Base-by-base conservation (phyloP, 106 monocot species). In the Dactylorhiza incarnata region DNA sequence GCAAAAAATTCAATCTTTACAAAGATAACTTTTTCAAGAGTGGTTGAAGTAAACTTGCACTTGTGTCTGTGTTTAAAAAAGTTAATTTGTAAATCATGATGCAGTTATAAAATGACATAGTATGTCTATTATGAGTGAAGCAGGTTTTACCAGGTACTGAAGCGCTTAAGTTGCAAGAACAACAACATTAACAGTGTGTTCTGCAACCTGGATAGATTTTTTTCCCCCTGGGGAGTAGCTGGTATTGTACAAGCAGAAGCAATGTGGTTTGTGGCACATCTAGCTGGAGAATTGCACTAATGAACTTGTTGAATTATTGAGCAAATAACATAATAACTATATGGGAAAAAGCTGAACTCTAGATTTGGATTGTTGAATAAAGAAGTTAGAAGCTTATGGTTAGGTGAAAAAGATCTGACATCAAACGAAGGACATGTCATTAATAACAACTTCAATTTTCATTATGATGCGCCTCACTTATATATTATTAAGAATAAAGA, bases 401-500 rank as follows among this genome's bases (percentile, higher is more conserved):
- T 62, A 23, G 61, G 61, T 65, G 25, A 25, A 20, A 59, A 22
- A 20, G 0, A 6, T 12, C 22, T 9, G 22, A 59, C 58, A 59
- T 59, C 58, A 20, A 29, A 65, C 4, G 3, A 59, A 65, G 29
- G 29, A 26, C 26, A 65, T 65, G 65, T 5, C 65, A 12, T 11
- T 65, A 37, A 65, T 65, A 65, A 65, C 12, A 65, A 26, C 29
- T 65, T 65, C 9, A 24, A 65, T 65, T 24, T 26, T 13, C 0
- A n/a, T 29, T 65, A 65, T 65, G 29, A 4, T 10, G 29, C 14
- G 3, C 13, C 65, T 65, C 65, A 0, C 12, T 12, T 65, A 29
- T 65, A 13, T 13, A 37, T 37, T 12, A 65, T 65, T 65, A 65
- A 65, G 65, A 65, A 65, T 65, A 65, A 65, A 65, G 10, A 11